These are phyloP conservation scores for Aspergillus asperescens DNA, from an alignment of 495 filamentous ascomycete genomes.

Conservation along the genomic window DNA sequence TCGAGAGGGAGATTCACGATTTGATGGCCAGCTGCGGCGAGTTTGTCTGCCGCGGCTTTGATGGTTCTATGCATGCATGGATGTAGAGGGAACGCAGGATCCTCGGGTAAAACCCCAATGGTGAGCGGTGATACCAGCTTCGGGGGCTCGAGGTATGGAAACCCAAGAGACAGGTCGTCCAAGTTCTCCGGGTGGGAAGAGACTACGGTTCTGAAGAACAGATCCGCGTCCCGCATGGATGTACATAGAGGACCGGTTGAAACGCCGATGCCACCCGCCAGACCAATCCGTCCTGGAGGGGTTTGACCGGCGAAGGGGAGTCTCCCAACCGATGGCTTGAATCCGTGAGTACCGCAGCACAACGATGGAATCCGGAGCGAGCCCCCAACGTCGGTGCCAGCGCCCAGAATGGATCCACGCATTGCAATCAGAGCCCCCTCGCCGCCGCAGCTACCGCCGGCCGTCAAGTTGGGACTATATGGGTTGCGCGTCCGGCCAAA, in stretches of 20 bases:
- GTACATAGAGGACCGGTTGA: constrained; percentile 36
- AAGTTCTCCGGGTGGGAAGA: constrained; percentile 12
- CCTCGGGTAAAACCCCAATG: constrained; percentile 50
- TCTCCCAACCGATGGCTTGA: constrained; percentile 53
- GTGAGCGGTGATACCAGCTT: constrained; percentile 20
- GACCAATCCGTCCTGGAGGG: constrained; percentile 38
- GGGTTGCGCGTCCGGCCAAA: constrained; percentile 51
- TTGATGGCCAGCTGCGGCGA: constrained; percentile 39
- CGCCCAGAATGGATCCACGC: constrained; percentile 53
- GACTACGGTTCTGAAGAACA: constrained; percentile 19
- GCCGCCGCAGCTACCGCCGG: constrained; percentile 58
- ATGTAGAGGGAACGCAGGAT: constrained; percentile 47
- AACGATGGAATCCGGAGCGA: constrained; percentile 58
- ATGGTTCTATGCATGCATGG: constrained; percentile 49
- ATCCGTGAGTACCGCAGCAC: constrained; percentile 55
- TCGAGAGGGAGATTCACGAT: constrained; percentile 32
- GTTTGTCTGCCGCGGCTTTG: constrained; percentile 30
- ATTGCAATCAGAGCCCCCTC: constrained; percentile 58
- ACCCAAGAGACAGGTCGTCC: constrained; percentile 17
- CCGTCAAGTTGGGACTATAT: constrained; percentile 41
- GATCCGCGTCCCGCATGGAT: constrained; percentile 31
- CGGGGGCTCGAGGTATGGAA: constrained; percentile 18
- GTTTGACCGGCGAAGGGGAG: constrained; percentile 39
- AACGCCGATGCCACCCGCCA: constrained; percentile 33
- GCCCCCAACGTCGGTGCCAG: constrained; percentile 62